phyloP scores from a whole-genome alignment of 352 stramenopile species.

The Globisporangium ultimum region DNA sequence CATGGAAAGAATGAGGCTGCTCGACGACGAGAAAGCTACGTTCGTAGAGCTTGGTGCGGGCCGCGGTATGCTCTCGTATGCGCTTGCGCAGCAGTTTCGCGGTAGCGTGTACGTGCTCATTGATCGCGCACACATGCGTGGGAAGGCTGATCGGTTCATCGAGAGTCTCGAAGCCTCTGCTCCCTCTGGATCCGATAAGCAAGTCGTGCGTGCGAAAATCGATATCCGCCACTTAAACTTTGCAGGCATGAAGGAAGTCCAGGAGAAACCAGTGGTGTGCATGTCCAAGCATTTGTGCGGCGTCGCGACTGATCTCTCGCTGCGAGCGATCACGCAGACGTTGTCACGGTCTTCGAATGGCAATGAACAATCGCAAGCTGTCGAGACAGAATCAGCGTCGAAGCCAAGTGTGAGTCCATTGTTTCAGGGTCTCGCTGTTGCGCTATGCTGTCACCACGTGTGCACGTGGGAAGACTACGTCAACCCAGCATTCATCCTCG shows the following conservation, averaged over 20 bases:
- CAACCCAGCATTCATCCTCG: slow-evolving; percentile 52
- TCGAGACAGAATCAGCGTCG: not conserved
- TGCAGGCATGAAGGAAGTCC: slow-evolving; percentile 51
- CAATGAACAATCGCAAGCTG: not conserved
- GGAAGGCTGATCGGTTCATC: slow-evolving; percentile 78
- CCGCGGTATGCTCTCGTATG: slow-evolving; percentile 75
- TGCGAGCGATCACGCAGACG: slow-evolving; percentile 62
- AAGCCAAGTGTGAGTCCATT: slow-evolving; percentile 21
- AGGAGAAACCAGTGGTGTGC: slow-evolving; percentile 50
- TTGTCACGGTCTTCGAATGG: slow-evolving; percentile 18
- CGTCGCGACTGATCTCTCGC: slow-evolving; percentile 75
- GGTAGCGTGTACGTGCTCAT: slow-evolving; percentile 72
- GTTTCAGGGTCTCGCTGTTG: slow-evolving; percentile 62
- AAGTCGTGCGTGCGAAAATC: slow-evolving; percentile 68
- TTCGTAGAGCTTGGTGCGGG: slow-evolving; percentile 78
- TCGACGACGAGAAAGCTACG: slow-evolving; percentile 38
- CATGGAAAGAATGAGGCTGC: slow-evolving; percentile 53
- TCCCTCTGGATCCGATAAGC: slow-evolving; percentile 16
- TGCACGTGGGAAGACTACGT: slow-evolving; percentile 77
- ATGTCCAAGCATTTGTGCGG: slow-evolving; percentile 88
- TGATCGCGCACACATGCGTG: slow-evolving; percentile 63
- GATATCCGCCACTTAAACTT: slow-evolving; percentile 85
- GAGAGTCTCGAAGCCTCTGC: slow-evolving; percentile 10
- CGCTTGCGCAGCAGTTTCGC: slow-evolving; percentile 61
- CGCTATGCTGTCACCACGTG: slow-evolving; percentile 79